These are phyloP conservation scores for Aspergillus brasiliensis DNA, from an alignment of 2,329 filamentous ascomycete genomes.

Conservation along the genomic window DNA sequence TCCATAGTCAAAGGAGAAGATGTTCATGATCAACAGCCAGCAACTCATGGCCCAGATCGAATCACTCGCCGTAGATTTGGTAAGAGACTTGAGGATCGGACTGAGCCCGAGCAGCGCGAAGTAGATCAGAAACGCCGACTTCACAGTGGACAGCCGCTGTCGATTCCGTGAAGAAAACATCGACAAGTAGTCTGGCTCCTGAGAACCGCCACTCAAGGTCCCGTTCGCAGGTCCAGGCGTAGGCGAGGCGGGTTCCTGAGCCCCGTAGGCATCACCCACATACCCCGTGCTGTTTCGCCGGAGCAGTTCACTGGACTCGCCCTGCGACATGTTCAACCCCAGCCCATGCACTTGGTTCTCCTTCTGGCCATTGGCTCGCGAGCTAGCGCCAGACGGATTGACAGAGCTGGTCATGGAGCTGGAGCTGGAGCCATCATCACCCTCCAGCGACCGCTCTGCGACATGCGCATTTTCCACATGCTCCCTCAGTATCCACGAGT, in stretches of 20 bases:
- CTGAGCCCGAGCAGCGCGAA: conserved; percentile 88
- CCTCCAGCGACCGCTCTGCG: conserved; percentile 31
- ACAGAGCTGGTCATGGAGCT: conserved; percentile 39
- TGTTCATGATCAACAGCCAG: conserved; percentile 90
- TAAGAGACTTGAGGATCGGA: conserved; percentile 96
- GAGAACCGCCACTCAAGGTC: conserved; percentile 22
- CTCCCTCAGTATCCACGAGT: conserved; percentile 80
- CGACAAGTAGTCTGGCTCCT: conserved; percentile 29
- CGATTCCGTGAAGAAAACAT: conserved; percentile 58
- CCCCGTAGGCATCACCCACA: conserved; percentile 53
- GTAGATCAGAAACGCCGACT: conserved; percentile 91
- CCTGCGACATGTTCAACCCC: conserved; percentile 44
- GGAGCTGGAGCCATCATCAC: conserved; percentile 44
- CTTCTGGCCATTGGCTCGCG: conserved; percentile 32
- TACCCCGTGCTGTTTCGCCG: conserved; percentile 31
- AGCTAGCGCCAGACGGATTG: conserved; percentile 30
- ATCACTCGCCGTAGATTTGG: conserved; percentile 85
- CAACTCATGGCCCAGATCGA: conserved; percentile 97
- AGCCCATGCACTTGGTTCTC: conserved; percentile 43
- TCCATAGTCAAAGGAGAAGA: conserved; percentile 97
- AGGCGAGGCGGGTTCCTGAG: conserved; percentile 34
- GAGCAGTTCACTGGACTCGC: conserved; percentile 36
- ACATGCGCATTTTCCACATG: conserved; percentile 48
- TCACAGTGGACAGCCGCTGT: conserved; percentile 75
- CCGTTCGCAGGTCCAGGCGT: conserved; percentile 22